Evolutionary conservation across 148 eudicot genomes (phyloP).

Genomic region (Agrostemma githago): DNA sequence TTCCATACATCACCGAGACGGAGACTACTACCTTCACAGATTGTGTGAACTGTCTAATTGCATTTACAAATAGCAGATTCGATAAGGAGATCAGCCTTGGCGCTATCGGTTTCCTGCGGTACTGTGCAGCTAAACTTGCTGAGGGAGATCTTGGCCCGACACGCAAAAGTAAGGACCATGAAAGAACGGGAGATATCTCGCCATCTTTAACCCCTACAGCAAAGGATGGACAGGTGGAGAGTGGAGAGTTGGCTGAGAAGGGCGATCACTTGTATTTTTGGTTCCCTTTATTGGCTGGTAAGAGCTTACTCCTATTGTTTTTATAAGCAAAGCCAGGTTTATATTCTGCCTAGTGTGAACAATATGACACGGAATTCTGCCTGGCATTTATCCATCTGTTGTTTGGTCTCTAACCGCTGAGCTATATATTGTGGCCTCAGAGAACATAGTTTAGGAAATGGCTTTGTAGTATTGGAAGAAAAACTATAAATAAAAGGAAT

Average conservation of each 20-base stretch:
- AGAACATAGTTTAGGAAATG: neutral
- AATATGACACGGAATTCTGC: neutral
- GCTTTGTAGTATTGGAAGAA: neutral
- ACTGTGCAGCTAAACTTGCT: conserved; percentile 97
- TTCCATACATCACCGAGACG: conserved; percentile 94
- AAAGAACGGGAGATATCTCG: conserved; percentile 50
- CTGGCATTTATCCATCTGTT: neutral
- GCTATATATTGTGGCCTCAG: neutral
- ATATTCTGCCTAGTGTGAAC: neutral
- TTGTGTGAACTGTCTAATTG: conserved; percentile 93
- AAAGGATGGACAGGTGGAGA: conserved; percentile 57
- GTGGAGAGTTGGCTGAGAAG: conserved; percentile 56
- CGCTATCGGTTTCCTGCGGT: conserved; percentile 93
- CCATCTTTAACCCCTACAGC: conserved; percentile 33
- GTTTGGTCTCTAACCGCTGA: neutral
- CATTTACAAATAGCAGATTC: conserved; percentile 94
- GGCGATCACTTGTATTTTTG: conserved; percentile 90
- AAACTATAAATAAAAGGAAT: neutral
- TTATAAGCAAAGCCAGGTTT: neutral
- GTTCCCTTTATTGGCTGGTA: conserved; percentile 98
- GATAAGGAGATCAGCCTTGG: conserved; percentile 90
- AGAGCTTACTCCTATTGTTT: conserved; percentile 21
- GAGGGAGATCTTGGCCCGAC: conserved; percentile 79
- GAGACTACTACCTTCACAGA: conserved; percentile 98
- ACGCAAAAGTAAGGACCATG: conserved; percentile 45